Base-by-base conservation (phyloP, 163 green algal species). In the Volvox carteri region DNA sequence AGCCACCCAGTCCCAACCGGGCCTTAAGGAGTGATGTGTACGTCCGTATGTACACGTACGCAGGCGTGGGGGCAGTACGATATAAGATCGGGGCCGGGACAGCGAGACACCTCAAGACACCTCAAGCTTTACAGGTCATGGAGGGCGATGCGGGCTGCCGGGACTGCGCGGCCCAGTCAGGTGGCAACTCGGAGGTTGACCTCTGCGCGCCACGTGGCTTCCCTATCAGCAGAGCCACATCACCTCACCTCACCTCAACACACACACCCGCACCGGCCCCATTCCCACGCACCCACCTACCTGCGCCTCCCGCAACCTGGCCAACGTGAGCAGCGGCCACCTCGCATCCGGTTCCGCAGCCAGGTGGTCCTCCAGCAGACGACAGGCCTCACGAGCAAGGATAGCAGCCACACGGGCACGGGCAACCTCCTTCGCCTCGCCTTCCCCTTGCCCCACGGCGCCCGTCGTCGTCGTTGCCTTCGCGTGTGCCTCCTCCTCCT, bases 311-410 rank as follows among this genome's bases (percentile, higher is more conserved):
- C 92, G 93, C 35, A 98, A 79, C 4, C 93, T 77, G 12, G 95
- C 94, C 70, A 94, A 86, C 28, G 93, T 96, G 33, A 98, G 92
- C 56, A 97, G 87, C 50, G 96, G 93, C 97, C 97, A 98, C 77
- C 97, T 98, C 28, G 92, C 91, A 21, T 95, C 93, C 16, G 94
- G 95, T 58, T 98, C 94, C 18, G 94, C 73, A 16, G 91, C 87
- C 41, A 96, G 60, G 33, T 97, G 86, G 76, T 96, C 95, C 21
- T 93, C 90, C 72, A 92, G 65, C 52, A 95, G 74, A 2, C 91
- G 67, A 0, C 44, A 56, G 4, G 93, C 84, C 92, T 98, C 96
- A 0, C 92, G 78, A 18, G 80, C 89, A 44, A 97, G 35, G 46
- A 95, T 89, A 18, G 91, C 79, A 42, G 92, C 67, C 65, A 96